Conservation (phyloP, 2,329 filamentous ascomycete species). For the Aureobasidium mangrovei region DNA sequence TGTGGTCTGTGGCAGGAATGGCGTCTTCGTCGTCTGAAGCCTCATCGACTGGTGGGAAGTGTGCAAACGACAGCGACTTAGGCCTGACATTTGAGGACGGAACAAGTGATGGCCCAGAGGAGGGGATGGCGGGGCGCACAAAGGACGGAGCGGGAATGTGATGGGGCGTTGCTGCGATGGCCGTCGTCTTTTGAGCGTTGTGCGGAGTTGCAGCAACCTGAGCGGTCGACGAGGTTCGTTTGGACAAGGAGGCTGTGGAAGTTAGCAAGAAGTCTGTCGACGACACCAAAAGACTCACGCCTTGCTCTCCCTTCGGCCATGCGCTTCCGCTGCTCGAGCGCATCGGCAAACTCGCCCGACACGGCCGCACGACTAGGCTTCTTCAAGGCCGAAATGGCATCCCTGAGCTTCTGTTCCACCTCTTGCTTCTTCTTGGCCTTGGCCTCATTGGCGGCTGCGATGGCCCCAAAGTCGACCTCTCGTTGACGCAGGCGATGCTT, state of each 20-base stretch:
- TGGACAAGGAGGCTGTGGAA: slow-evolving; percentile 7
- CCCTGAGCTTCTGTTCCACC: slow-evolving; percentile 60
- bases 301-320: slow-evolving; percentile 25
- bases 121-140: slow-evolving; percentile 12
- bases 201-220: slow-evolving; percentile 38
- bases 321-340: slow-evolving; percentile 49
- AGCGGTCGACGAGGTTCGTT: slow-evolving; percentile 22
- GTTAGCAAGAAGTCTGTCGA: slow-evolving; percentile 20
- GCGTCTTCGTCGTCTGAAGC: slow-evolving; percentile 17
- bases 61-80: slow-evolving; percentile 17
- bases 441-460: slow-evolving; percentile 44
- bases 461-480: slow-evolving; percentile 47
- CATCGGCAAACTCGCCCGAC: slow-evolving; percentile 58
- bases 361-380: slow-evolving; percentile 67
- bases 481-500: slow-evolving; percentile 33
- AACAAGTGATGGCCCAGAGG: slow-evolving; percentile 28
- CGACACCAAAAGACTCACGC: neutral
- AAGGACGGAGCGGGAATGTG: slow-evolving; percentile 21
- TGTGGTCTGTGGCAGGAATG: slow-evolving; percentile 9
- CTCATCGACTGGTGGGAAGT: slow-evolving; percentile 7
- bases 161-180: slow-evolving; percentile 24
- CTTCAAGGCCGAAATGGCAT: slow-evolving; percentile 64
- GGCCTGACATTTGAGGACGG: slow-evolving; percentile 33
- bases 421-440: slow-evolving; percentile 58
- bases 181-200: slow-evolving; percentile 25